phyloP scores from a whole-genome alignment of 1,284 basidiomycete genomes.

The Naganishia cerealis region DNA sequence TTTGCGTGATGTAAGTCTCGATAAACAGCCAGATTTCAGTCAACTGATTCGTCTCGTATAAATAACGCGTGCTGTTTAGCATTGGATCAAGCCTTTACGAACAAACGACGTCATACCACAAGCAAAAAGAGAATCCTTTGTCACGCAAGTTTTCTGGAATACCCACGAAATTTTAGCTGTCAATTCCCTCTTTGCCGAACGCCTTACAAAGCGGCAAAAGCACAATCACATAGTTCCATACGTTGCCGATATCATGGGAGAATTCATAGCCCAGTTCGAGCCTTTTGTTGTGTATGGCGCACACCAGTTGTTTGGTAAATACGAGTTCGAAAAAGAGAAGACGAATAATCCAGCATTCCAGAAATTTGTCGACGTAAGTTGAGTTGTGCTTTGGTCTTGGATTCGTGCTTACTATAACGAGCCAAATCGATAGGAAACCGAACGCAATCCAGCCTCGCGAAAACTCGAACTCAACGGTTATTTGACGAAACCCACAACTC shows the following conservation, averaged over 20 bases:
- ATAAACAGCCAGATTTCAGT: not conserved
- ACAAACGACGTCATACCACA: conserved; percentile 73
- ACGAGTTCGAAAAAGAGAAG: conserved; percentile 99
- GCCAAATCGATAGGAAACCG: conserved; percentile 57
- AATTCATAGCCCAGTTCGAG: conserved; percentile 80
- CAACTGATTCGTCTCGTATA: conserved; percentile 31
- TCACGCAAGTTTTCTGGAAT: conserved; percentile 98
- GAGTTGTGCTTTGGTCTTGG: not conserved
- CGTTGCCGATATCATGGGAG: conserved; percentile 88
- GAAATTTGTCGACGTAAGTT: conserved; percentile 85
- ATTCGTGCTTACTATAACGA: not conserved
- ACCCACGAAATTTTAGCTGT: conserved; percentile 89
- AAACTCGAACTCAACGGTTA: conserved; percentile 98
- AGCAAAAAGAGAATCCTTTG: conserved; percentile 77
- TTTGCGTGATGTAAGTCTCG: conserved; percentile 75
- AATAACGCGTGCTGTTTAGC: conserved; percentile 55
- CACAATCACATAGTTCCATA: conserved; percentile 86
- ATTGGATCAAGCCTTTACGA: conserved; percentile 84
- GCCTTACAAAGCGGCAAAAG: conserved; percentile 94
- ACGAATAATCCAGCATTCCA: conserved; percentile 88
- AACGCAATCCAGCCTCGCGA: conserved; percentile 88
- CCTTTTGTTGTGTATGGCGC: conserved; percentile 95
- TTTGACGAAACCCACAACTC: conserved; percentile 95
- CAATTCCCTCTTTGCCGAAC: conserved; percentile 83
- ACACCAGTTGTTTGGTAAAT: conserved; percentile 96